Evolutionary conservation across 208 protist species (phyloP).

Genomic region (Wallacemonas sp.): DNA sequence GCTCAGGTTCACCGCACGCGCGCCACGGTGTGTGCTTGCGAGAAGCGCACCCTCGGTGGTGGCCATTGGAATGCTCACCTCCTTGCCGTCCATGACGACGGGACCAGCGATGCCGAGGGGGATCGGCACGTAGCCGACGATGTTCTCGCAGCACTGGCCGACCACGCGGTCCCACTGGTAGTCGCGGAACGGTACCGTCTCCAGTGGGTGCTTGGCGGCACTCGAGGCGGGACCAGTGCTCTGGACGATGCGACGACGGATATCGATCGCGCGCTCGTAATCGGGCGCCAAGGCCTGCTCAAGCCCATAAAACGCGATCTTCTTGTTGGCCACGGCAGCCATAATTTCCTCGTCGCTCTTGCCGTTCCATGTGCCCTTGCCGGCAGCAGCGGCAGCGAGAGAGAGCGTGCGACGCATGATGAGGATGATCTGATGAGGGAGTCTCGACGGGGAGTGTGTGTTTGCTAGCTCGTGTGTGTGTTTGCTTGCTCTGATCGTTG

Average conservation of each 20-base stretch:
- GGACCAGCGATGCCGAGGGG: conserved; percentile 96
- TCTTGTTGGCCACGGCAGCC: conserved; percentile 65
- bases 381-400: conserved; percentile 13
- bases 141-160: conserved; percentile 96
- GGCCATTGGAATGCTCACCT: conserved; percentile 95
- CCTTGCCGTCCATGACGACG: conserved; percentile 91
- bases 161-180: conserved; percentile 92
- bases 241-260: conserved; percentile 84
- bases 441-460: too few species aligned
- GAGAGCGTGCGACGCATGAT: conserved; percentile 34
- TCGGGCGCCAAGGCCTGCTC: conserved; percentile 86
- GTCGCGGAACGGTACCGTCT: conserved; percentile 83
- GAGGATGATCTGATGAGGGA: neutral
- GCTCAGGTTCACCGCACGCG: conserved; percentile 92
- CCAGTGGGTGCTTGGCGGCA: conserved; percentile 41
- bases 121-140: conserved; percentile 96
- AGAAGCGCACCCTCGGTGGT: conserved; percentile 98
- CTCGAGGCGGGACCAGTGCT: conserved; percentile 22
- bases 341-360: conserved; percentile 76
- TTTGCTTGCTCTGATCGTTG: conserved; percentile 11
- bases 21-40: conserved; percentile 96
- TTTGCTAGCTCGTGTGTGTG: conserved; percentile 4
- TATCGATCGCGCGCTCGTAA: conserved; percentile 84
- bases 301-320: conserved; percentile 85
- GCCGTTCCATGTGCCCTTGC: conserved; percentile 47